Evolutionary conservation across 2,329 filamentous ascomycete species (phyloP).

Genomic region (Pseudogymnoascus sp.): DNA sequence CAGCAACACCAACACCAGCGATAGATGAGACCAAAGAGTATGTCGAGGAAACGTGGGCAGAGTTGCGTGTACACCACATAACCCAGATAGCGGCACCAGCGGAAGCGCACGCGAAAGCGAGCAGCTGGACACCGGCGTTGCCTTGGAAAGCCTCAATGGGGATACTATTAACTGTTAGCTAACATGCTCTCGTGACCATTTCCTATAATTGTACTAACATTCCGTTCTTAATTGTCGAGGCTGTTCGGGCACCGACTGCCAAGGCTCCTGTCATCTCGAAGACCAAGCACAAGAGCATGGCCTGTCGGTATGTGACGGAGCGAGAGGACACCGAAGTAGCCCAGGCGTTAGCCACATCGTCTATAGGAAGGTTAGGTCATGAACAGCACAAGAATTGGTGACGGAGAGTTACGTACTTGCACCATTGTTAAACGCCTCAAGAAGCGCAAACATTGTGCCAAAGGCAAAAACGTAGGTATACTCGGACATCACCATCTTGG

Average conservation of each 20-base stretch:
- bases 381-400: neutral
- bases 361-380: slow-evolving; percentile 29
- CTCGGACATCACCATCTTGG: slow-evolving; percentile 31
- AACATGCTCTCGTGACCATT: neutral
- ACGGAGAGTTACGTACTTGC: slow-evolving; percentile 19
- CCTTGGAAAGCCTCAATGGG: slow-evolving; percentile 48
- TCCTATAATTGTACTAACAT: neutral
- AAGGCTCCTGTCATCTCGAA: slow-evolving; percentile 63
- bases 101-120: slow-evolving; percentile 57
- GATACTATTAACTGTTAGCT: slow-evolving; percentile 43
- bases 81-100: slow-evolving; percentile 64
- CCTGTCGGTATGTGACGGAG: slow-evolving; percentile 62
- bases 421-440: slow-evolving; percentile 55
- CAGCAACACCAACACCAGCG: slow-evolving; percentile 61
- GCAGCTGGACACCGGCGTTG: slow-evolving; percentile 58
- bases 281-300: slow-evolving; percentile 56
- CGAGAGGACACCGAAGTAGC: slow-evolving; percentile 75
- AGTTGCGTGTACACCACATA: slow-evolving; percentile 71
- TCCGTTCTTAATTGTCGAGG: slow-evolving; percentile 72
- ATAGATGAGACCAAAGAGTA: slow-evolving; percentile 64
- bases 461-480: slow-evolving; percentile 51
- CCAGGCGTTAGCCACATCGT: slow-evolving; percentile 81
- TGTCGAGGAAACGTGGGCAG: slow-evolving; percentile 64
- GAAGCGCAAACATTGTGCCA: slow-evolving; percentile 46
- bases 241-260: slow-evolving; percentile 59